A percentile compares a stretch with the other conserved stretches of the same genome.
phyloP scores from a whole-genome alignment of 225 moss, liverwort and hornwort genomes.

The Antitrichia curtipendula region DNA sequence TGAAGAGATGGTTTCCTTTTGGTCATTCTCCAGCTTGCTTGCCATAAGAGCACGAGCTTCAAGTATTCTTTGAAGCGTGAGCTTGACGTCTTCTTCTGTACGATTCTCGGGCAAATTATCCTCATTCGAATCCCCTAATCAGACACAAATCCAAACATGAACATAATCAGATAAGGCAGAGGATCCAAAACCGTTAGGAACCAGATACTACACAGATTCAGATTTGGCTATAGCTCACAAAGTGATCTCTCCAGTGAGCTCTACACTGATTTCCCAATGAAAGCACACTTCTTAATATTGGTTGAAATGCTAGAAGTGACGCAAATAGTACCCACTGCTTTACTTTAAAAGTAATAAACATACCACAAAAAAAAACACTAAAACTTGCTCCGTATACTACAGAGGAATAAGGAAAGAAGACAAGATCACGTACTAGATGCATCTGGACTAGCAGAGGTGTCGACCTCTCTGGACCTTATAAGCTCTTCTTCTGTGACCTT shows the following conservation, averaged over 20 bases:
- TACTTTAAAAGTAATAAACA: background rate
- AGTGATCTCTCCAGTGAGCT: background rate
- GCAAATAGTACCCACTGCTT: background rate
- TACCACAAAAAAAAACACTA: background rate
- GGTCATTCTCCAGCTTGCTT: slow-evolving; percentile 5
- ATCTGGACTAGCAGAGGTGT: slow-evolving; percentile 1
- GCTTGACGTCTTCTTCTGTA: slow-evolving; percentile 13
- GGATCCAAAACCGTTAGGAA: background rate
- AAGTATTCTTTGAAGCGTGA: slow-evolving; percentile 38
- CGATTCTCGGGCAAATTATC: background rate
- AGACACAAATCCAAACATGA: background rate
- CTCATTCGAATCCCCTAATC: background rate
- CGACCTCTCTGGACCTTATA: background rate
- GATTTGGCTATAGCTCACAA: background rate
- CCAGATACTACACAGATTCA: background rate
- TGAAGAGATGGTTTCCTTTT: background rate
- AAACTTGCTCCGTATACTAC: background rate
- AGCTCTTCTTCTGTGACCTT: background rate
- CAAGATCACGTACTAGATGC: slow-evolving; percentile 9
- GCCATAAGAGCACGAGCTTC: slow-evolving; percentile 34
- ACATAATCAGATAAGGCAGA: background rate
- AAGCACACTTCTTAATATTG: background rate
- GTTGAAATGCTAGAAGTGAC: background rate
- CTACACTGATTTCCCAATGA: background rate
- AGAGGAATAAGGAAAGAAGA: background rate